Percentiles rank a stretch among this genome's conserved stretches.
phyloP scores from a whole-genome alignment of 768 basidiomycete species.

The Russula ochroleuca region DNA sequence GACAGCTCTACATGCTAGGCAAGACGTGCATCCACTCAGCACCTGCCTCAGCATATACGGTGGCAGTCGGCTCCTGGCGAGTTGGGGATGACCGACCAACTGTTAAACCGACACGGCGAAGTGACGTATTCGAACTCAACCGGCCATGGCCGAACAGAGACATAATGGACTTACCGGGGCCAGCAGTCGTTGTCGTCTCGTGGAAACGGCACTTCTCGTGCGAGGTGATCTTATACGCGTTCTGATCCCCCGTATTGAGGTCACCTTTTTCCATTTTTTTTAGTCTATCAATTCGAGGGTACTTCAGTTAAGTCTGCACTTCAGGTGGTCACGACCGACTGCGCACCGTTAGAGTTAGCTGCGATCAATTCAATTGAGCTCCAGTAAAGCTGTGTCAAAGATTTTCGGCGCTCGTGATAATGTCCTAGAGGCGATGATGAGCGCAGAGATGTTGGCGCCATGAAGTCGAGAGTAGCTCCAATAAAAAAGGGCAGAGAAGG shows the following conservation, averaged over 20 bases:
- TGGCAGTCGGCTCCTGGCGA: background rate
- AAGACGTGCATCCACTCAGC: constrained; percentile 14
- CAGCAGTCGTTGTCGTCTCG: background rate
- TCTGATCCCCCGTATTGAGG: background rate
- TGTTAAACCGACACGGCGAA: background rate
- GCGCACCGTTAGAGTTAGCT: background rate
- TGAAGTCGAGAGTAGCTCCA: background rate
- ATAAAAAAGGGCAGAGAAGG: background rate
- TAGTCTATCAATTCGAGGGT: background rate
- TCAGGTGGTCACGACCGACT: background rate
- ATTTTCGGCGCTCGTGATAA: no score
- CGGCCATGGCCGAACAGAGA: constrained; percentile 5
- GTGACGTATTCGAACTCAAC: background rate
- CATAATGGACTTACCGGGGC: constrained; percentile 4
- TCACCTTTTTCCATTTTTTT: background rate
- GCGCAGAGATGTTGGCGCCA: background rate
- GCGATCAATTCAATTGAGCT: background rate
- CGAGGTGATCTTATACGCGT: background rate
- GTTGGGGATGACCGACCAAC: background rate
- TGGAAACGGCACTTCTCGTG: background rate
- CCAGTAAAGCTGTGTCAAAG: background rate
- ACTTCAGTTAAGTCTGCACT: background rate
- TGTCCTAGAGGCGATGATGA: background rate
- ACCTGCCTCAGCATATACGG: background rate
- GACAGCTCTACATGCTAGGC: constrained; percentile 2